Evolutionary conservation across 768 basidiomycete genomes (phyloP).

Genomic region (Boletus insuetus): DNA sequence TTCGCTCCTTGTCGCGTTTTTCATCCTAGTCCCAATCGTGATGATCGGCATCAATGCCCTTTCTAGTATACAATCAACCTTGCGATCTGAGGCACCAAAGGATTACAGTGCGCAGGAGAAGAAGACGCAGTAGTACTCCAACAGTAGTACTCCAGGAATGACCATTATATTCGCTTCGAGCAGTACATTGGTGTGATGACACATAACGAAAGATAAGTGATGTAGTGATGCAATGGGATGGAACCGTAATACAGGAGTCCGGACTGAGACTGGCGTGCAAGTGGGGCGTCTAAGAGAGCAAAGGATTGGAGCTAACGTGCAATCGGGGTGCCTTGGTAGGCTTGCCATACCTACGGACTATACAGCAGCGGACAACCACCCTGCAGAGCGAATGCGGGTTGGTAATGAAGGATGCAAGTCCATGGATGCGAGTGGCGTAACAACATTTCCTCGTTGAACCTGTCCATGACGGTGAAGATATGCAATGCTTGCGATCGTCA

Average conservation of each 20-base stretch:
- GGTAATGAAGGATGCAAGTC: no score
- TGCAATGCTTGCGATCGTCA: no score
- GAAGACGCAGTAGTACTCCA: constrained; percentile 61
- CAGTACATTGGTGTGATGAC: constrained; percentile 16
- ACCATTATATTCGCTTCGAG: constrained; percentile 14
- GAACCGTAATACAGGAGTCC: constrained; percentile 25
- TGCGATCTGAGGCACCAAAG: constrained; percentile 61
- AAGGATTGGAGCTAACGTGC: neutral
- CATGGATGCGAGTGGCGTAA: no score
- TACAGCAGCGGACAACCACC: no score
- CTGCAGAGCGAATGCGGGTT: no score
- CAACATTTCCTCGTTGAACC: no score
- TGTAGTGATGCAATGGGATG: constrained; percentile 24
- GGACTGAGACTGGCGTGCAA: constrained; percentile 8
- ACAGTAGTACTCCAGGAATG: constrained; percentile 45
- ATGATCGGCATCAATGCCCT: constrained; percentile 63
- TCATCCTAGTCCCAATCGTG: constrained; percentile 65
- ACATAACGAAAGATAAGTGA: constrained; percentile 23
- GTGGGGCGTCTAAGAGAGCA: constrained; percentile 14
- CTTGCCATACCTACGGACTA: no score
- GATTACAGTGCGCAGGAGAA: constrained; percentile 66
- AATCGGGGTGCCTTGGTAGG: no score
- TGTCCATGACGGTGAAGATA: no score
- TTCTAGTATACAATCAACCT: constrained; percentile 70
- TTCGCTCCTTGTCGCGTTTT: constrained; percentile 59